Evolutionary conservation across 73 alveolate species (phyloP).

Genomic region (Tetrahymena malaccensis): DNA sequence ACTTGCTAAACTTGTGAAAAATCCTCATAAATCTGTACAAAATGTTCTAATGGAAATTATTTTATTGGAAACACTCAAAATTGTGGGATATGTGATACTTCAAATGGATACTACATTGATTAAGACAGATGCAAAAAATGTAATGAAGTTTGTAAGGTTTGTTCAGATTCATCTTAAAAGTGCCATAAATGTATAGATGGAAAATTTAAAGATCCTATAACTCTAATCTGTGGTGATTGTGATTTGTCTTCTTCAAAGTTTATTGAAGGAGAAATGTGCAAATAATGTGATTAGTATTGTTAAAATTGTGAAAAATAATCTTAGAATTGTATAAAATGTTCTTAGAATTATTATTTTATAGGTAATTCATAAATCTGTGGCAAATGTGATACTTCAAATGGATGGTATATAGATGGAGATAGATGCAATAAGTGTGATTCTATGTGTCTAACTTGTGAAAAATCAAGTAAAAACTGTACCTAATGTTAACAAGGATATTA

Average conservation of each 20-base stretch:
- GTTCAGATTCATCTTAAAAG: background rate
- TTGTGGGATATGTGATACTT: background rate
- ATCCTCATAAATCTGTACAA: background rate
- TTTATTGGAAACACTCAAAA: background rate
- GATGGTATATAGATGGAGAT: background rate
- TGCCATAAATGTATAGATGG: background rate
- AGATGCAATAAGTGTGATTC: background rate
- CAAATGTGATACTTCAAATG: no score
- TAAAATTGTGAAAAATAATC: no score
- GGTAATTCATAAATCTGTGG: no score
- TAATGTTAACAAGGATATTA: background rate
- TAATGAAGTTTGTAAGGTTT: background rate
- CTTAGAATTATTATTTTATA: no score
- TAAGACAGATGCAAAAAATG: background rate
- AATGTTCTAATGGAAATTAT: background rate
- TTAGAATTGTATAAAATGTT: no score
- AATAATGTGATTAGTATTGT: background rate
- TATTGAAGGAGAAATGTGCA: background rate
- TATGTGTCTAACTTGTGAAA: background rate
- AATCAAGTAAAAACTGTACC: background rate
- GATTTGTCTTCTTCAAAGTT: background rate
- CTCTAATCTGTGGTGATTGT: background rate
- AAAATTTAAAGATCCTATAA: background rate
- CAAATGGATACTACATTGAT: background rate
- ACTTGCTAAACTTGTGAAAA: background rate